These are phyloP conservation scores for Endocalyx cinctus DNA, from an alignment of 2,329 filamentous ascomycete species.

Conservation along the genomic window DNA sequence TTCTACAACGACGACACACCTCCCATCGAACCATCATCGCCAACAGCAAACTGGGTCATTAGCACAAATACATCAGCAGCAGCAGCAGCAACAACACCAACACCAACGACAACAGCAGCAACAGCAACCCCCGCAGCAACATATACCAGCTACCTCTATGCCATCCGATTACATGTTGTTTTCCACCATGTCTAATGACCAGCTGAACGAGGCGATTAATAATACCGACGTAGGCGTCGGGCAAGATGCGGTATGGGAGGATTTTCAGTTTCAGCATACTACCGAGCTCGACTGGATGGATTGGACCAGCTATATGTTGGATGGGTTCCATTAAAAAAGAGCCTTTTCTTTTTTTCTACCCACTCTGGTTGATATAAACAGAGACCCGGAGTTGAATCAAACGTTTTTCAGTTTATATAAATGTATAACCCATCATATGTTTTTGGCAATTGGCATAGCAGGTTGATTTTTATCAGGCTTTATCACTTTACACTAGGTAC, in stretches of 20 bases:
- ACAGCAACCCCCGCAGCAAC: conserved; percentile 16
- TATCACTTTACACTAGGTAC: no score
- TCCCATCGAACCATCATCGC: conserved; percentile 11
- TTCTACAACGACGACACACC: conserved; percentile 14
- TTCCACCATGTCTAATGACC: conserved; percentile 31
- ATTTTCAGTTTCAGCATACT: conserved; percentile 29
- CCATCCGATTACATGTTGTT: conserved; percentile 26
- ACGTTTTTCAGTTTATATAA: no score
- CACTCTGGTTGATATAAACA: no score
- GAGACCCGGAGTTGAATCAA: no score
- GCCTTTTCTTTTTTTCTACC: no score
- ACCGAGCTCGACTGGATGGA: conserved; percentile 31
- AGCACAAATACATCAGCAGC: no score
- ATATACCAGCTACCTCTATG: conserved; percentile 17
- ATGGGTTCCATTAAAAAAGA: no score
- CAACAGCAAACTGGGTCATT: no score
- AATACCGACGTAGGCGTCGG: conserved; percentile 29
- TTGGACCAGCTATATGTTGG: conserved; percentile 25
- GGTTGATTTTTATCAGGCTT: no score
- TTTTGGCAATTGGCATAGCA: no score
- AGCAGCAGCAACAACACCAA: conserved; percentile 16
- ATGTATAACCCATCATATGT: no score
- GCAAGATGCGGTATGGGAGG: conserved; percentile 27
- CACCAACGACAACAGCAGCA: conserved; percentile 11
- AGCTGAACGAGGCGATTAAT: conserved; percentile 29